Percentiles rank a stretch among this genome's conserved stretches.
Evolutionary conservation across 192 early-diverging fungal genomes (phyloP).

Genomic region (Backusella westeae): DNA sequence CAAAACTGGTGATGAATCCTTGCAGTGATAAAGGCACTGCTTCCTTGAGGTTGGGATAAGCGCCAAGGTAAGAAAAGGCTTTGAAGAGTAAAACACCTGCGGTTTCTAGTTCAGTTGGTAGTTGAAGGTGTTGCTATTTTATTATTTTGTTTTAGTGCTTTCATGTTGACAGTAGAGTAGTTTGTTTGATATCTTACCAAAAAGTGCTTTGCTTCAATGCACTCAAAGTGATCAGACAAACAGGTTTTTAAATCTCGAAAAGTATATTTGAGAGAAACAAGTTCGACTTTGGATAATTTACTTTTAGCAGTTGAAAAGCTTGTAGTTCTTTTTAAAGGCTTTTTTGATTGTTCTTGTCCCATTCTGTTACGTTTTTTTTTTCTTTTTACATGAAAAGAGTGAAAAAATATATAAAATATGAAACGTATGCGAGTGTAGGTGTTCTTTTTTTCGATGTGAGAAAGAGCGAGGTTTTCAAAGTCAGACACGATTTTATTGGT

Average conservation of each 20-base stretch:
- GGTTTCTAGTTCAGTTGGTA: conserved; percentile 26
- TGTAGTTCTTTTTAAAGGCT: not conserved
- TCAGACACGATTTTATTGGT: not conserved
- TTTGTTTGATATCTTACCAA: conserved; percentile 13
- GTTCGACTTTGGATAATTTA: conserved; percentile 11
- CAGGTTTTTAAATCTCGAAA: conserved; percentile 20
- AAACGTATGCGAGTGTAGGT: not conserved
- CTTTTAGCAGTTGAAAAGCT: not conserved
- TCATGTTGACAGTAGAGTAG: not conserved
- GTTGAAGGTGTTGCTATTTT: conserved; percentile 21
- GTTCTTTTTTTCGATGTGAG: not conserved
- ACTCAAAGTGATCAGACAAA: conserved; percentile 23
- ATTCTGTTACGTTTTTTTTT: not conserved
- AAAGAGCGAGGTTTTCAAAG: not conserved
- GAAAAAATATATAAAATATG: not conserved
- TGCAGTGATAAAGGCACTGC: conserved; percentile 22
- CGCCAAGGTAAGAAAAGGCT: conserved; percentile 33
- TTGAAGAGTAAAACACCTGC: conserved; percentile 36
- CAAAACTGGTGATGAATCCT: conserved; percentile 27
- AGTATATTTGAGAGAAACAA: conserved; percentile 13
- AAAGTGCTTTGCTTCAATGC: conserved; percentile 29
- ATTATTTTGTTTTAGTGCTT: not conserved
- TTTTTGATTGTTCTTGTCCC: conserved; percentile 17
- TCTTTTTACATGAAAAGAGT: not conserved
- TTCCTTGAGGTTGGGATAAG: conserved; percentile 21